phyloP scores from a whole-genome alignment of 2,329 filamentous ascomycete genomes.

The Trichoderma sp. region DNA sequence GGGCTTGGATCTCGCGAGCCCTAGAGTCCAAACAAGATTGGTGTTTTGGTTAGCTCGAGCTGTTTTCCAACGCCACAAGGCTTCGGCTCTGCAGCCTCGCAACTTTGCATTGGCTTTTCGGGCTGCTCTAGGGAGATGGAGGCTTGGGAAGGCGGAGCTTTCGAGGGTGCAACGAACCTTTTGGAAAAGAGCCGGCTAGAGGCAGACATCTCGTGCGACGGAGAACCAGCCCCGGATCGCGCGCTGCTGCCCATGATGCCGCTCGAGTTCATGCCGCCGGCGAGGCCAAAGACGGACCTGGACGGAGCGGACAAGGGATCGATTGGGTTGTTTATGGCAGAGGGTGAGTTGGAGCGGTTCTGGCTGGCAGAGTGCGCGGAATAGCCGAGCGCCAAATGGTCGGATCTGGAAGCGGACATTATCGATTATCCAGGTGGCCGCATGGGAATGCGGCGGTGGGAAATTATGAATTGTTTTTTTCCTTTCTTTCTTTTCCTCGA shows the following conservation, averaged over 20 bases:
- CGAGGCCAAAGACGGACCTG: slow-evolving; percentile 73
- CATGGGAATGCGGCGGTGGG: slow-evolving; percentile 43
- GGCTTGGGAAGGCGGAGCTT: slow-evolving; percentile 9
- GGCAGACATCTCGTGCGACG: slow-evolving; percentile 83
- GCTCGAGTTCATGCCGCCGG: slow-evolving; percentile 61
- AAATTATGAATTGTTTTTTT: slow-evolving; percentile 1
- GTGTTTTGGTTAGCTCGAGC: background rate
- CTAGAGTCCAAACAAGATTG: slow-evolving; percentile 48
- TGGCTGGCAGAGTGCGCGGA: slow-evolving; percentile 67
- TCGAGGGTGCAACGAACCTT: slow-evolving; percentile 63
- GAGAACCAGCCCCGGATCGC: slow-evolving; percentile 90
- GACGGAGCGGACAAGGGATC: slow-evolving; percentile 66
- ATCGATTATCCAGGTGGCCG: slow-evolving; percentile 72
- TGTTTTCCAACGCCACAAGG: background rate
- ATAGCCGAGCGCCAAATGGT: slow-evolving; percentile 85
- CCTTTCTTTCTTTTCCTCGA: slow-evolving; percentile 4
- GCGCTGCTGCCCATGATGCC: slow-evolving; percentile 62
- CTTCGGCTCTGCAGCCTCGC: background rate
- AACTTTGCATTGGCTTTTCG: background rate
- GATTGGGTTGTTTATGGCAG: slow-evolving; percentile 73
- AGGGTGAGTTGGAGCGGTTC: slow-evolving; percentile 76
- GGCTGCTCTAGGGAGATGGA: background rate
- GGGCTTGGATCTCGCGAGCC: slow-evolving; percentile 93
- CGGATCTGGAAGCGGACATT: slow-evolving; percentile 88
- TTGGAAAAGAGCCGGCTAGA: slow-evolving; percentile 83